Conservation (phyloP, 352 stramenopile genomes). For the Phytophthora citricola region DNA sequence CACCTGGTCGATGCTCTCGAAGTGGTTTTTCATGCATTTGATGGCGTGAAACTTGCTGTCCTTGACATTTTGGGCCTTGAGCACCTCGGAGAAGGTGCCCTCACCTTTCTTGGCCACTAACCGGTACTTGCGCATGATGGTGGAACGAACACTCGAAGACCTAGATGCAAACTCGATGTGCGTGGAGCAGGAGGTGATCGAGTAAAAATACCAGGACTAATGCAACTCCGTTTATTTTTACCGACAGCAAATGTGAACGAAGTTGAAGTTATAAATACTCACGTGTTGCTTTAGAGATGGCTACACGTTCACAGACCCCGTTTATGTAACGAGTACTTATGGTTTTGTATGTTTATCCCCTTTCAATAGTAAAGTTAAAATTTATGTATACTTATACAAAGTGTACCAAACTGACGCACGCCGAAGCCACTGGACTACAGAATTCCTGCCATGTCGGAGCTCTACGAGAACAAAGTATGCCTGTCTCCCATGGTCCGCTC, state of each 20-base stretch:
- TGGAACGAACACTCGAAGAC: no score
- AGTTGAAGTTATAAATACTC: no score
- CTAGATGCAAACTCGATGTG: not conserved
- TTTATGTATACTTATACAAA: slow-evolving; percentile 1
- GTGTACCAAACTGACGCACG: no score
- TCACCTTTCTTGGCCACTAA: slow-evolving; percentile 96
- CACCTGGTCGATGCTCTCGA: slow-evolving; percentile 96
- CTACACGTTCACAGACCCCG: no score
- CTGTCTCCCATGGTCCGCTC: slow-evolving; percentile 96
- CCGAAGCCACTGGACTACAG: slow-evolving; percentile 17
- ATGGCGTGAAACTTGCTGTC: slow-evolving; percentile 96
- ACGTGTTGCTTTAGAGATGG: no score
- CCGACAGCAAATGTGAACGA: not conserved
- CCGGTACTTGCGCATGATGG: slow-evolving; percentile 92
- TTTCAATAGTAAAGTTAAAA: no score
- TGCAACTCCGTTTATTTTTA: slow-evolving; percentile 22
- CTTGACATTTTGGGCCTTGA: slow-evolving; percentile 94
- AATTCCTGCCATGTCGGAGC: slow-evolving; percentile 49
- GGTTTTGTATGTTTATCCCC: no score
- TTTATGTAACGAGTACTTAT: no score
- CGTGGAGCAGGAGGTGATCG: not conserved
- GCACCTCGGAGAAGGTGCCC: slow-evolving; percentile 96
- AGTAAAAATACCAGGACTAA: not conserved
- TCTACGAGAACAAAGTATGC: slow-evolving; percentile 82
- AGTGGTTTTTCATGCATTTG: slow-evolving; percentile 98